Conservation (phyloP, 2,329 filamentous ascomycete genomes). For the Iodosphaeria phyllophila region DNA sequence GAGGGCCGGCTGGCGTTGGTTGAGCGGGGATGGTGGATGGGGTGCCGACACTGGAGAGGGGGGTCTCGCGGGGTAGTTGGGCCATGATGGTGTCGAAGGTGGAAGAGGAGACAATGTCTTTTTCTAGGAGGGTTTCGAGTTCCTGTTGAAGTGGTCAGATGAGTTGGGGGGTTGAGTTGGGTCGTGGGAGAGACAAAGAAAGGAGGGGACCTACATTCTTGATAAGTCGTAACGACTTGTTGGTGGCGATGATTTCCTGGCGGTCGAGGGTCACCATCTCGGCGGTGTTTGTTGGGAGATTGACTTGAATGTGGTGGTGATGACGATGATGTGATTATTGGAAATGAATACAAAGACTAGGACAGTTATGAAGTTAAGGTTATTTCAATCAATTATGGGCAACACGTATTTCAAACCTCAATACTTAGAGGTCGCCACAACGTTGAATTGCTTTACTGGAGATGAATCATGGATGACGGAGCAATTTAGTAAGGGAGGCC, state of each 20-base stretch:
- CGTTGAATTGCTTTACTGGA: too few species aligned
- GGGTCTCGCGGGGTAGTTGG: slow-evolving; percentile 55
- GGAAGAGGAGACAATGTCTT: slow-evolving; percentile 56
- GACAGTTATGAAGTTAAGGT: too few species aligned
- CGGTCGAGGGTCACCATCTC: slow-evolving; percentile 30
- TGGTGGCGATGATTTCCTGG: slow-evolving; percentile 48
- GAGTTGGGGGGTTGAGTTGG: not conserved
- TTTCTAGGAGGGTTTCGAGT: slow-evolving; percentile 75
- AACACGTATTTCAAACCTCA: too few species aligned
- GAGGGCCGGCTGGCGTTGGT: slow-evolving; percentile 8
- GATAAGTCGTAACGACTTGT: slow-evolving; percentile 73
- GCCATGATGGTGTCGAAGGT: slow-evolving; percentile 58
- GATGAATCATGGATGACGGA: too few species aligned
- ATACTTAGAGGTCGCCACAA: too few species aligned
- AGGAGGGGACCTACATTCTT: slow-evolving; percentile 58
- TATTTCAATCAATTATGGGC: too few species aligned
- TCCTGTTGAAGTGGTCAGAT: slow-evolving; percentile 38
- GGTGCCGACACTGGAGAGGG: slow-evolving; percentile 24
- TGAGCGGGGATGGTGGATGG: slow-evolving; percentile 12
- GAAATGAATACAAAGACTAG: too few species aligned
- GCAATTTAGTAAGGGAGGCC: too few species aligned
- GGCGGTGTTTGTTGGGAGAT: too few species aligned
- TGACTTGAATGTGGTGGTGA: not conserved
- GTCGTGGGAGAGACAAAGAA: slow-evolving; percentile 1
- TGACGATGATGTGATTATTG: too few species aligned